Evolutionary conservation across 768 basidiomycete species (phyloP), one percentile per base, ranked within the genome.

Genomic region (Boletus subparvulus): DNA sequence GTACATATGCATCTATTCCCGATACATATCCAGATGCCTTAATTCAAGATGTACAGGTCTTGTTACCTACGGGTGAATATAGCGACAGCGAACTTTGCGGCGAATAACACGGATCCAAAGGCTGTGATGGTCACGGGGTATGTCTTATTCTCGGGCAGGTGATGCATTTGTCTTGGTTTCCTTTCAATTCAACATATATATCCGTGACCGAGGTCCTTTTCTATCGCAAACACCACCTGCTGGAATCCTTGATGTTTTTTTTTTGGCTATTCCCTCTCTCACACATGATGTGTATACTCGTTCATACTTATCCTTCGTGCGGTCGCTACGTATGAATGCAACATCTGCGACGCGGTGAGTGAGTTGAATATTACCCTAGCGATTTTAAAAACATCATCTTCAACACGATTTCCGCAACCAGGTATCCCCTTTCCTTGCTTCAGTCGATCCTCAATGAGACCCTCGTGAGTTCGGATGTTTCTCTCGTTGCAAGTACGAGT

Each of bases 101-200:
- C 48, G 7, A 59, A 55, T 1, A 52, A 37, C 39, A 41, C 41
- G 1, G 64, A 63, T 46, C 61, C 63, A 10, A 65, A 61, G 35
- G 65, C 60, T 2, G 44, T n/a, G 4, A 73, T 83, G 7, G 74
- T 84, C 26, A 70, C 77, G 0, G 73, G 77, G 0, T 80, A 77
- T 50, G 79, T 76, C 56, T 66, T n/a, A 59, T 44, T 0, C 8
- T 11, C 19, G 51, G 36, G 6, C 4, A 45, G 36, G 53, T 36
- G 28, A 19, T 14, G 19, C 30, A 12, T 30, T n/a, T 49, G 10
- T 5, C 19, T 30, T 24, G 2, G 28, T 21, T 3, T 28, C 44
- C 11, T 36, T 48, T 5, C 17, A 17, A 16, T 24, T 26, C 21
- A 35, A 36, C 6, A 16, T 16, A n/a, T 6, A 11, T 21, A 16